phyloP scores from a whole-genome alignment of 192 early-diverging fungal species.

The Spinellus fusiger region DNA sequence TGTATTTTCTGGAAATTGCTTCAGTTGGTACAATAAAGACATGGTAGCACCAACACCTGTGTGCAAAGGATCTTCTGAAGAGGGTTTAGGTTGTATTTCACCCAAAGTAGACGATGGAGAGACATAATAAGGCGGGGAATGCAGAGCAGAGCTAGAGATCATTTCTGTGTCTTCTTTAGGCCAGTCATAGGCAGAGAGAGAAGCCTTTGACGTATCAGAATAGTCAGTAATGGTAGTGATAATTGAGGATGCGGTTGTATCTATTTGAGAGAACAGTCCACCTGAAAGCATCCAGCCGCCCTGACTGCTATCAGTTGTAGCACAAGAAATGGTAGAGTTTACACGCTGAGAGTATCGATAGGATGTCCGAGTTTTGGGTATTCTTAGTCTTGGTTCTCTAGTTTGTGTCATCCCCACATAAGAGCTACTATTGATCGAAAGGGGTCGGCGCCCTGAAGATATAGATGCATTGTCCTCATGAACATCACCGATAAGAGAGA shows the following conservation, averaged over 20 bases:
- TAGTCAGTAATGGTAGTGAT: slow-evolving; percentile 14
- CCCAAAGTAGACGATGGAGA: neutral
- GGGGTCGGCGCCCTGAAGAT: too few species aligned
- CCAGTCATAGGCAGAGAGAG: slow-evolving; percentile 3
- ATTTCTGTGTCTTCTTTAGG: neutral
- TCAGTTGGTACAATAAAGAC: neutral
- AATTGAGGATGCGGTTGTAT: slow-evolving; percentile 1
- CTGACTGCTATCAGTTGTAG: neutral
- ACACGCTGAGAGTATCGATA: neutral
- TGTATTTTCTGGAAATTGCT: neutral
- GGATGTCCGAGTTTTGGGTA: neutral
- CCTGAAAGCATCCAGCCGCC: slow-evolving; percentile 9
- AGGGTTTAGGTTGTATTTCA: neutral
- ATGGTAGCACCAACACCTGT: neutral
- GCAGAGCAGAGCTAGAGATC: neutral
- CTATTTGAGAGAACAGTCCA: slow-evolving; percentile 10
- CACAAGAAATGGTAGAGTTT: neutral
- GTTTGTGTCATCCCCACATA: neutral
- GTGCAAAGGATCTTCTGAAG: neutral
- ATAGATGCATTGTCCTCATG: too few species aligned
- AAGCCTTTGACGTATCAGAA: slow-evolving; percentile 4
- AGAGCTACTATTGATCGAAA: too few species aligned
- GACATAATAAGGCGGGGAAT: neutral
- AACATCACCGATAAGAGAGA: too few species aligned
- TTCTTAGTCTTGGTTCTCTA: neutral